Conservation (phyloP, 805 yeast genomes). For the Myxozyma kluyveri region DNA sequence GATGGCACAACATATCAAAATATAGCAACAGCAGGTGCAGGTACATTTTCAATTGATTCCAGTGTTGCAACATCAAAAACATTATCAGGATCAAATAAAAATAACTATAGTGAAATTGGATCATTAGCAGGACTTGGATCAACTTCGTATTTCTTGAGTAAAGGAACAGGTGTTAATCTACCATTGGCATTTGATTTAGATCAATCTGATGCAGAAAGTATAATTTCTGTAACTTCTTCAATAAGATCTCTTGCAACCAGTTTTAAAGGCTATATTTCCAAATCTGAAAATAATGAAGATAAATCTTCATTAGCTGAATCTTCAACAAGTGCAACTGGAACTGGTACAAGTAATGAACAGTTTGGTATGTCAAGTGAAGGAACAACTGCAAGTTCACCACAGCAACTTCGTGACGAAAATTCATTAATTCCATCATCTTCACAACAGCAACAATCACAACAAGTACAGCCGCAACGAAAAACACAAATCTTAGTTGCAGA, state of each 20-base stretch:
- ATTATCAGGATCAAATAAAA: not conserved
- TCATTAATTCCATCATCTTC: no score
- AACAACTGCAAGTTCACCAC: not conserved
- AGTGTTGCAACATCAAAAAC: no score
- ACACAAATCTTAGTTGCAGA: conserved; percentile 77
- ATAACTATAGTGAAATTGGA: conserved; percentile 4
- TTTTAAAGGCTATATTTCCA: not conserved
- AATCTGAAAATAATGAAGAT: not conserved
- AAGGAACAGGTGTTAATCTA: conserved; percentile 4
- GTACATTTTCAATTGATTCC: conserved; percentile 1
- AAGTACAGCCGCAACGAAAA: not conserved
- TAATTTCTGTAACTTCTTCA: conserved; percentile 11
- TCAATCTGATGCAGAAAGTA: conserved; percentile 17
- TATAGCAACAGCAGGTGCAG: not conserved
- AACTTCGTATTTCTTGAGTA: conserved; percentile 15
- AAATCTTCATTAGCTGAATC: not conserved
- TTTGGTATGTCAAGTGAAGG: not conserved
- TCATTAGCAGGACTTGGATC: conserved; percentile 22
- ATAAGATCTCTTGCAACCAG: conserved; percentile 13
- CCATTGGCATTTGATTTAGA: not conserved
- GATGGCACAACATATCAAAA: not conserved
- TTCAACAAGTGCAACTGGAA: not conserved
- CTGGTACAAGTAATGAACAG: not conserved
- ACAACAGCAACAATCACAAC: not conserved
- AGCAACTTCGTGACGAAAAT: not conserved